phyloP scores from a whole-genome alignment of 257 asterid genomes.

The Hygrophila difformis region DNA sequence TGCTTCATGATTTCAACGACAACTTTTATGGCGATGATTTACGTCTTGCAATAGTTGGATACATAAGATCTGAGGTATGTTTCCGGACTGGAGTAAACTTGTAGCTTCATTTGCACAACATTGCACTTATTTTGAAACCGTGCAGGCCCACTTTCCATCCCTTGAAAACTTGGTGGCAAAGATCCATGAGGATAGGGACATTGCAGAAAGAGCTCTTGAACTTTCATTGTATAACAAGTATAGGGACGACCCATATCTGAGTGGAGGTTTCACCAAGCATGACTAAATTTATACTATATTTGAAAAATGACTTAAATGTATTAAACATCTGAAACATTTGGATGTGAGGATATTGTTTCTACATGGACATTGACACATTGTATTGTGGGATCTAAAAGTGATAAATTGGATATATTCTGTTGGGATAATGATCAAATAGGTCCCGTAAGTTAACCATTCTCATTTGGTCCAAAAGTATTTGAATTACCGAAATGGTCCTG shows the following conservation, averaged over 20 bases:
- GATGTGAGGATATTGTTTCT: too few relatives aligned
- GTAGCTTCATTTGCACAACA: not conserved
- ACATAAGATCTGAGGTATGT: slow-evolving; percentile 81
- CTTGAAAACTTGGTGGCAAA: slow-evolving; percentile 67
- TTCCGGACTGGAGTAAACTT: not conserved
- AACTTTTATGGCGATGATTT: slow-evolving; percentile 85
- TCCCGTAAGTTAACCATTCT: too few relatives aligned
- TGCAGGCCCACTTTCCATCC: slow-evolving; percentile 62
- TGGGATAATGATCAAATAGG: too few relatives aligned
- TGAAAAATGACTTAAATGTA: too few relatives aligned
- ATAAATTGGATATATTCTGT: too few relatives aligned
- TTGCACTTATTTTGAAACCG: not conserved
- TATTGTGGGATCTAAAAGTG: too few relatives aligned
- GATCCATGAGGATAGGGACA: slow-evolving; percentile 58
- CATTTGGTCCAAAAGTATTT: too few relatives aligned
- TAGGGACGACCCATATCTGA: slow-evolving; percentile 50
- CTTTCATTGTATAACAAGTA: slow-evolving; percentile 47
- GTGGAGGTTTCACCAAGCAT: too few relatives aligned
- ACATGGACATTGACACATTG: too few relatives aligned
- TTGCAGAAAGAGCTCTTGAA: slow-evolving; percentile 72
- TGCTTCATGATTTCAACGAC: slow-evolving; percentile 77
- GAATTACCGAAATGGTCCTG: too few relatives aligned
- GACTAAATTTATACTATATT: too few relatives aligned
- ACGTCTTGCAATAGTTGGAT: slow-evolving; percentile 73
- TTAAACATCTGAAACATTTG: too few relatives aligned